These are phyloP conservation scores for Psilocybe mexicana DNA, from an alignment of 1,284 basidiomycete genomes.

Conservation along the genomic window DNA sequence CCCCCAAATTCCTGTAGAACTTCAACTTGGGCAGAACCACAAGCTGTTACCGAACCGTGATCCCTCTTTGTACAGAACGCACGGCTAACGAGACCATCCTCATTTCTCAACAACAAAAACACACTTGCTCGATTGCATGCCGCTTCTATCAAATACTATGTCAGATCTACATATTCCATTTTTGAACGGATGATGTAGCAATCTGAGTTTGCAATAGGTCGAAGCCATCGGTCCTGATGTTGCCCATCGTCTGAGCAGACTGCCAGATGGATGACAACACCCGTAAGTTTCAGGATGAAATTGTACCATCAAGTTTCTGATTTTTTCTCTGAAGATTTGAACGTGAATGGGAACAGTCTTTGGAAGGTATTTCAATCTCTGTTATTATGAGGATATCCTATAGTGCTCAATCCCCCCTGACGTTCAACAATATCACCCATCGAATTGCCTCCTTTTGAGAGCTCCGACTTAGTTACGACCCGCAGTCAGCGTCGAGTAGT, in stretches of 20 bases:
- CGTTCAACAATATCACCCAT: conserved; percentile 11
- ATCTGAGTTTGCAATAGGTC: conserved; percentile 20
- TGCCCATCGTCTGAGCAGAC: conserved; percentile 41
- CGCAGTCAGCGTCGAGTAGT: too few relatives aligned
- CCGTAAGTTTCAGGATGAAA: conserved; percentile 23
- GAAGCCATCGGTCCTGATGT: conserved; percentile 43
- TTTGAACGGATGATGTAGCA: not conserved
- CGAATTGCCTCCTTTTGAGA: conserved; percentile 12
- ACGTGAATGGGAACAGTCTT: conserved; percentile 39
- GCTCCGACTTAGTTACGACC: not conserved
- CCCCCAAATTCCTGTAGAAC: too few relatives aligned
- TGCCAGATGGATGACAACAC: conserved; percentile 41
- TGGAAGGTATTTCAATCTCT: conserved; percentile 27
- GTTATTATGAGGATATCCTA: conserved; percentile 29
- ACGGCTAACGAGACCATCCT: conserved; percentile 41
- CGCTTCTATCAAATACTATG: conserved; percentile 39
- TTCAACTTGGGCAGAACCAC: too few relatives aligned
- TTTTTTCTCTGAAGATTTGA: conserved; percentile 28
- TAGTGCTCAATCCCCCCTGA: conserved; percentile 30
- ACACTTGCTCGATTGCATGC: conserved; percentile 43
- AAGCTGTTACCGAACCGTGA: too few relatives aligned
- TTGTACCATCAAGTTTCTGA: conserved; percentile 1
- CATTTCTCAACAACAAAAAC: conserved; percentile 38
- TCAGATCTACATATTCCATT: conserved; percentile 12
- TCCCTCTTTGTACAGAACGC: conserved; percentile 30